phyloP scores from a whole-genome alignment of 1,139 yeast genomes.

The Yamadazyma atlantica region DNA sequence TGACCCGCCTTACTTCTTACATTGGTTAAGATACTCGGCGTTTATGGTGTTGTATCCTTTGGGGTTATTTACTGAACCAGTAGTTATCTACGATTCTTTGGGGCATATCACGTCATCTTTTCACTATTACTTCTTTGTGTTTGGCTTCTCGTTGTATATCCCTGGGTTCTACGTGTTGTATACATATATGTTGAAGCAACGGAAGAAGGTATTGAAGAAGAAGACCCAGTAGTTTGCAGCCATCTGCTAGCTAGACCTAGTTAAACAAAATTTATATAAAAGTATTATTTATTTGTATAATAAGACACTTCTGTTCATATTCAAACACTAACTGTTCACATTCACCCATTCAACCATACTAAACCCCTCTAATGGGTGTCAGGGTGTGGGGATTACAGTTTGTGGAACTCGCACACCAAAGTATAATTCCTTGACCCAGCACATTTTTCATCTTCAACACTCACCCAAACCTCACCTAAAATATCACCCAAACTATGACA shows the following conservation, averaged over 20 bases:
- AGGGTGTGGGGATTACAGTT: too few species aligned
- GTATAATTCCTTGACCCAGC: too few species aligned
- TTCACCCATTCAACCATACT: too few species aligned
- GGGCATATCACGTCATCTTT: slow-evolving; percentile 8
- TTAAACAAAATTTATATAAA: too few species aligned
- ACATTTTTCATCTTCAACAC: too few species aligned
- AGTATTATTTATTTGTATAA: too few species aligned
- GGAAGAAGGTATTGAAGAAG: slow-evolving; percentile 19
- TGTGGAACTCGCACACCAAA: too few species aligned
- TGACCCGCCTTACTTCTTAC: slow-evolving; percentile 20
- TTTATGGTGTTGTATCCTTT: slow-evolving; percentile 36
- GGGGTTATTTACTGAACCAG: slow-evolving; percentile 32
- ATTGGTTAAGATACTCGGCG: slow-evolving; percentile 35
- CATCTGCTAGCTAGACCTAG: not conserved
- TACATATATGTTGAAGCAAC: slow-evolving; percentile 34
- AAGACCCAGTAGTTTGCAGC: not conserved
- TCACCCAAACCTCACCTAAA: too few species aligned
- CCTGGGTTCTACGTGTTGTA: slow-evolving; percentile 36
- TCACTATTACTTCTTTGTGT: slow-evolving; percentile 24
- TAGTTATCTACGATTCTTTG: slow-evolving; percentile 29
- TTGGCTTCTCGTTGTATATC: slow-evolving; percentile 29
- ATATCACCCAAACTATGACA: slow-evolving; percentile 13
- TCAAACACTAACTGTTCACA: too few species aligned
- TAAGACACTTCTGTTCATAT: not conserved
- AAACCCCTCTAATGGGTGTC: too few species aligned